Evolutionary conservation across 257 asterid genomes (phyloP).

Genomic region (Penstemon eatonii): DNA sequence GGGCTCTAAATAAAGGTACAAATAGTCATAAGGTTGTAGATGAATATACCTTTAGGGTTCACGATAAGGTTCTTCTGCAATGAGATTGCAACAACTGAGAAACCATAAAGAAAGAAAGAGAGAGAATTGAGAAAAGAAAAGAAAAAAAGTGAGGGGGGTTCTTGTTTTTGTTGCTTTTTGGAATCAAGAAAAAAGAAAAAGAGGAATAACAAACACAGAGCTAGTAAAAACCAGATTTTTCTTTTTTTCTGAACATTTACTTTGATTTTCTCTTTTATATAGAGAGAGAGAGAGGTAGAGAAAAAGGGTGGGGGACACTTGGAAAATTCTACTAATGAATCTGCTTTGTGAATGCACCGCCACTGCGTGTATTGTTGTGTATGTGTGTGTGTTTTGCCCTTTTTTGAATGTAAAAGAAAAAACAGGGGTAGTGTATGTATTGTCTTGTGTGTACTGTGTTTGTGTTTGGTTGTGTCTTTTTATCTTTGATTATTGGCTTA

Average conservation of each 20-base stretch:
- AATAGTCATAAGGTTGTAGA: conserved; percentile 13
- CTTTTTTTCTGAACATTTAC: not conserved
- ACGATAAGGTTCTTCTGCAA: conserved; percentile 45
- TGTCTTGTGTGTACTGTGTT: no score
- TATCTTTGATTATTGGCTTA: no score
- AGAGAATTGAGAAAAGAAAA: not conserved
- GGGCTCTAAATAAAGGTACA: conserved; percentile 3
- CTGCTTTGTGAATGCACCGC: conserved; percentile 31
- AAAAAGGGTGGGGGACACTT: conserved; percentile 38
- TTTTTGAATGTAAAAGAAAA: not conserved
- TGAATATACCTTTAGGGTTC: conserved; percentile 67
- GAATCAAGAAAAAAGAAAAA: conserved; percentile 33
- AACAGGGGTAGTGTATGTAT: no score
- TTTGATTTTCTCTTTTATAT: conserved; percentile 7
- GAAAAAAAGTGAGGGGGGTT: conserved; percentile 37
- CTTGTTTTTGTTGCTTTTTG: conserved; percentile 38
- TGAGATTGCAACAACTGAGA: conserved; percentile 34
- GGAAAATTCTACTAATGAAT: conserved; percentile 37
- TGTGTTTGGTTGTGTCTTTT: no score
- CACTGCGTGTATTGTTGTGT: conserved; percentile 26
- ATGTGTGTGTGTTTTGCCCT: conserved; percentile 17
- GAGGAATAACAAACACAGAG: conserved; percentile 24
- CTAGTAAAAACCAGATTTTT: not conserved
- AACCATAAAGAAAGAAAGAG: conserved; percentile 16
- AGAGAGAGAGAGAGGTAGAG: not conserved